A percentile compares a stretch with the other conserved stretches of the same genome.
Evolutionary conservation across 768 basidiomycete genomes (phyloP).

Genomic region (Auricularia heimuer): DNA sequence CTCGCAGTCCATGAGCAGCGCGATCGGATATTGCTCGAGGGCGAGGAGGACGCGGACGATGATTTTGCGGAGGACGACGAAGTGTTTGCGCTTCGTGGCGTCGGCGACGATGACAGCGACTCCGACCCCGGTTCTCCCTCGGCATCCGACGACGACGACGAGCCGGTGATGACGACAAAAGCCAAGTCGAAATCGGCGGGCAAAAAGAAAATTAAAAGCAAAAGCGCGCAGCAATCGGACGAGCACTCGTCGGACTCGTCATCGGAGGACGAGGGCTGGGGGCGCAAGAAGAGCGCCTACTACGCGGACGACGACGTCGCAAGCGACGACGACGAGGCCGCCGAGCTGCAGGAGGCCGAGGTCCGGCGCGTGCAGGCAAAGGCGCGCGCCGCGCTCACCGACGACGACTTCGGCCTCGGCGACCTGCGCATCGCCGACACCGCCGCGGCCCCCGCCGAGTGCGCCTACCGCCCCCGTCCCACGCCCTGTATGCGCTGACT

Average conservation of each 20-base stretch:
- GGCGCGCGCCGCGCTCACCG: conserved; percentile 55
- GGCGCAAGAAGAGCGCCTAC: conserved; percentile 66
- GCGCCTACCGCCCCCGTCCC: not conserved
- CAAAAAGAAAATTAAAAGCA: conserved; percentile 14
- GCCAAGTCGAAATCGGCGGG: conserved; percentile 1
- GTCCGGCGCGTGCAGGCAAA: conserved; percentile 71
- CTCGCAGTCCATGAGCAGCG: conserved; percentile 56
- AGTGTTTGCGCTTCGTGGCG: conserved; percentile 61
- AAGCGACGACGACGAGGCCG: conserved; percentile 81
- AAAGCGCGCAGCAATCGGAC: conserved; percentile 16
- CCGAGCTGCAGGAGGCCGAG: conserved; percentile 83
- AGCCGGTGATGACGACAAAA: conserved; percentile 15
- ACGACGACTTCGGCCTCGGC: conserved; percentile 77
- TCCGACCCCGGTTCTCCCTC: conserved; percentile 33
- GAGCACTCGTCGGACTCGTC: conserved; percentile 21
- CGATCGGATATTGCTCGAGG: conserved; percentile 72
- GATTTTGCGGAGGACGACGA: conserved; percentile 53
- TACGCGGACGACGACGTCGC: conserved; percentile 48
- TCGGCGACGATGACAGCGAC: conserved; percentile 32
- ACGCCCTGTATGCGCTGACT: not conserved
- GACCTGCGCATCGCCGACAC: conserved; percentile 29
- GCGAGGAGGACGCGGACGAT: conserved; percentile 40
- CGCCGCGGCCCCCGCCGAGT: conserved; percentile 20
- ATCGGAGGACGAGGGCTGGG: conserved; percentile 68
- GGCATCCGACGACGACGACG: conserved; percentile 16